Percentiles rank a stretch among this genome's conserved stretches.
These are phyloP conservation scores for Dissophora globulifera DNA, from an alignment of 192 early-diverging fungal species.

Conservation along the genomic window DNA sequence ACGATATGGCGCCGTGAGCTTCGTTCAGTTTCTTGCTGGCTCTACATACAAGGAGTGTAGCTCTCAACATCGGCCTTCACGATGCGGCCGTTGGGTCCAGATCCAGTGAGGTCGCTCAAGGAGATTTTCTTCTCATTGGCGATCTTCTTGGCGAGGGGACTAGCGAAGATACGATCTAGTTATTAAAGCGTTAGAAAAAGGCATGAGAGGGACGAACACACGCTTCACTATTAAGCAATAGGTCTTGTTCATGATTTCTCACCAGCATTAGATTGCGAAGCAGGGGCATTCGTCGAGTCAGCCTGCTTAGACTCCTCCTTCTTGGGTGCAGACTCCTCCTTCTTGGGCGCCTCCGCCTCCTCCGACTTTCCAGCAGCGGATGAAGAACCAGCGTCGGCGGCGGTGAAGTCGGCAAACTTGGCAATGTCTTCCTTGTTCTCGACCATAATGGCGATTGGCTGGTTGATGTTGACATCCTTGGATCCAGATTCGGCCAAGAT, in stretches of 20 bases:
- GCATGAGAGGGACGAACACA: neutral
- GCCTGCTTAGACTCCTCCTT: conserved; percentile 18
- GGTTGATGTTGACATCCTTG: conserved; percentile 81
- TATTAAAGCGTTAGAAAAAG: conserved; percentile 16
- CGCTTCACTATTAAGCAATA: neutral
- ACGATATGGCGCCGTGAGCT: too few species aligned
- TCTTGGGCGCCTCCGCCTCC: conserved; percentile 24
- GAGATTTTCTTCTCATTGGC: conserved; percentile 86
- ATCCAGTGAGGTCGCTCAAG: conserved; percentile 80
- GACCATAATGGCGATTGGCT: conserved; percentile 92
- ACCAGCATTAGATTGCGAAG: conserved; percentile 53
- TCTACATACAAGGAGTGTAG: conserved; percentile 59
- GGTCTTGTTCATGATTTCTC: too few species aligned
- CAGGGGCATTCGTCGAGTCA: conserved; percentile 31
- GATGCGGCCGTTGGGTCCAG: conserved; percentile 92
- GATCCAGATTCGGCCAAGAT: conserved; percentile 84
- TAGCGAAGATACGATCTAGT: conserved; percentile 80
- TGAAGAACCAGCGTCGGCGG: conserved; percentile 60
- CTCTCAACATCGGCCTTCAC: conserved; percentile 90
- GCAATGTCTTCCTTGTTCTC: conserved; percentile 90
- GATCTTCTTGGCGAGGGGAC: conserved; percentile 85
- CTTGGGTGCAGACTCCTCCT: conserved; percentile 31
- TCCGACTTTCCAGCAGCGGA: conserved; percentile 55
- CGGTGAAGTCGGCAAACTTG: conserved; percentile 85
- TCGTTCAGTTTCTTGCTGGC: too few species aligned